Base-by-base conservation (phyloP, 768 basidiomycete species). In the Podaxis mareebaensis region DNA sequence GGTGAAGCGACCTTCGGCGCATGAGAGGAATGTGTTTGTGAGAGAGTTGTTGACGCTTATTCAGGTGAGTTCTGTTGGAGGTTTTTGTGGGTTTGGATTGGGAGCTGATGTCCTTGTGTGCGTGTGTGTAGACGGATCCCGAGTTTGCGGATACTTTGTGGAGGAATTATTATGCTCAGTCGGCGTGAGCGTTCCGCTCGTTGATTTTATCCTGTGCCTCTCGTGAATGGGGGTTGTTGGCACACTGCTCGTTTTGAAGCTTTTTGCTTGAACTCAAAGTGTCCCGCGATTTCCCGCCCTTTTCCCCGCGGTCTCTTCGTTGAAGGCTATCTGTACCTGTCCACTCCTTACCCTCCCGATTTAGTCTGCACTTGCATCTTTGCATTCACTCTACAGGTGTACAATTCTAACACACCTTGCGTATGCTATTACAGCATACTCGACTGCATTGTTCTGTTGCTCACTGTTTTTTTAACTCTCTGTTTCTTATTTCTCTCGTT, bases 11-110 rank as follows among this genome's bases (percentile, higher is more conserved):
- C 63, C 69, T 36, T 69, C 67, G 49, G 70, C 61, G 42, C 59
- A 83, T 67, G 83, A 81, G 64, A 80, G 79, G 71, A 85, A 83
- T 58, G 84, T 82, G 57, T 89, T 88, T 73, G 79, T 86, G 58
- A 75, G 79, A 66, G 85, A 88, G 71, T 75, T 88, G 64, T 72
- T 88, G 71, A 82, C 79, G 38, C 78, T 89, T 65, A 82, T 89
- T 66, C 85, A 88, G 71, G 87, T 89, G 58, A 66, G 85, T 78
- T 42, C 17, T 66, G 40, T 28, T 46, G 39, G 30, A 53, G 36
- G 15, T 40, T 33, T 60, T 8, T 17, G 39, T 44, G 38, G 17
- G 33, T 55, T 51, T 42, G 61, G 51, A 36, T 49, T 26, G 39
- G 26, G 49, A 61, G 63, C 58, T 42, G 20, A 51, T 59, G 30